Evolutionary conservation across 306 rosid species (phyloP), one percentile per base, ranked within the genome.

Genomic region (Boehmeria nivea): DNA sequence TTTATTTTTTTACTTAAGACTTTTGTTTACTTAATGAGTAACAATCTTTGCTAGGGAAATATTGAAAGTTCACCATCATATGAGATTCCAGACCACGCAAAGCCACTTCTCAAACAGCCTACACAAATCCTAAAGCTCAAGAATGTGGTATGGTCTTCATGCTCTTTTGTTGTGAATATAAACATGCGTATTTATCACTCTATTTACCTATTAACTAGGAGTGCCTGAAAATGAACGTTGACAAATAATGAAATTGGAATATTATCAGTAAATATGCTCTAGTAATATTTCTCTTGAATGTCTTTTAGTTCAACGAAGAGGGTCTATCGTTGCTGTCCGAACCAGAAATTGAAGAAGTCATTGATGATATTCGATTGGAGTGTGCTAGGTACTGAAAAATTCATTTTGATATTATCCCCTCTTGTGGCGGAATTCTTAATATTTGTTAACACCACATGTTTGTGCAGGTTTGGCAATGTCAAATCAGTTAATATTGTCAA

Each of bases 291-390:
- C 16, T 25, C 12, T 51, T 57, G 1, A 8, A 51, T 76, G 68
- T 69, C 59, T 51, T 28, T 56, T 38, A 87, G 99, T 78, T 87
- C 51, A 67, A 78, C 64, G 51, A 40, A 58, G 96, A 80, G 61
- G 60, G 57, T 58, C 43, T 87, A 26, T 54, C 57, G 1, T 61
- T 71, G 51, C 61, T 78, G 31, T 73, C 89, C n/a, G 89, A 78
- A 71, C 49, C 68, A 59, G 84, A 67, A 56, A 69, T 75, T 2
- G 81, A 78, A 67, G 95, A 91, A 58, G 65, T 83, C 59, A 64
- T 85, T 72, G 94, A 81, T 75, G 99, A 91, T 63, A 68, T 91
- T 58, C 93, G 99, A 25, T 64, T 79, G 76, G 99, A 91, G 72
- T 91, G 99, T 78, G 79, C 93, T 69, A 87, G 99, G 96, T 91